phyloP scores from a whole-genome alignment of 495 filamentous ascomycete genomes.

The Talaromyces nanjingensis region DNA sequence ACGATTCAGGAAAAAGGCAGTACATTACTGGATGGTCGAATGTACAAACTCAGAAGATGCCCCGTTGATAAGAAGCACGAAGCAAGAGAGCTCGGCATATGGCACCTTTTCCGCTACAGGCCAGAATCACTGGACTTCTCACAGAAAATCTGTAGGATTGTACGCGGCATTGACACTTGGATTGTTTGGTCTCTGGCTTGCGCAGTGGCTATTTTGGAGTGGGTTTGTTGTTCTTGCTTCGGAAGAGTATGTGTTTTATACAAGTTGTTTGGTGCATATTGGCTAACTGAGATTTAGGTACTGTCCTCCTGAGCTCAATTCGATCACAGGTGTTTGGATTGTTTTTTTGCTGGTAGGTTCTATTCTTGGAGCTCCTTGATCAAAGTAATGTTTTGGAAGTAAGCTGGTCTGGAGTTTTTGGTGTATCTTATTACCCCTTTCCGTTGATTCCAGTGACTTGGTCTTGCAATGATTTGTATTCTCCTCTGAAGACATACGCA shows the following conservation, averaged over 20 bases:
- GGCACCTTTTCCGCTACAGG: neutral
- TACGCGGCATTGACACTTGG: neutral
- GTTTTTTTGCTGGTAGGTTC: neutral
- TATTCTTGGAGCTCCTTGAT: neutral
- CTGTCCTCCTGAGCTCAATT: neutral
- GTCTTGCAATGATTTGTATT: too few relatives aligned
- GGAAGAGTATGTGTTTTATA: neutral
- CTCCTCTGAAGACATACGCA: too few relatives aligned
- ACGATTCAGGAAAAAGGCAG: neutral
- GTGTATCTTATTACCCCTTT: too few relatives aligned
- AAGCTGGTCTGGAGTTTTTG: too few relatives aligned
- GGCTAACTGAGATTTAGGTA: neutral
- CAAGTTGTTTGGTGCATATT: neutral
- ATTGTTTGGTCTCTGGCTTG: neutral
- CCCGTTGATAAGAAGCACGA: neutral
- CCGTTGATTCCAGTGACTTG: too few relatives aligned
- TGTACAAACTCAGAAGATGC: neutral
- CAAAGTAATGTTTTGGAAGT: too few relatives aligned
- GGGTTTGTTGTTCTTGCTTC: neutral
- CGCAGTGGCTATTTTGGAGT: neutral
- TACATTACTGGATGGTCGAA: neutral
- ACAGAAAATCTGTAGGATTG: neutral
- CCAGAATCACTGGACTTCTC: neutral
- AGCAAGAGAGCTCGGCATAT: neutral
- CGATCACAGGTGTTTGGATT: neutral